Percentiles rank a stretch among this genome's conserved stretches.
Evolutionary conservation across 306 rosid genomes (phyloP).

Genomic region (Urtica urens): DNA sequence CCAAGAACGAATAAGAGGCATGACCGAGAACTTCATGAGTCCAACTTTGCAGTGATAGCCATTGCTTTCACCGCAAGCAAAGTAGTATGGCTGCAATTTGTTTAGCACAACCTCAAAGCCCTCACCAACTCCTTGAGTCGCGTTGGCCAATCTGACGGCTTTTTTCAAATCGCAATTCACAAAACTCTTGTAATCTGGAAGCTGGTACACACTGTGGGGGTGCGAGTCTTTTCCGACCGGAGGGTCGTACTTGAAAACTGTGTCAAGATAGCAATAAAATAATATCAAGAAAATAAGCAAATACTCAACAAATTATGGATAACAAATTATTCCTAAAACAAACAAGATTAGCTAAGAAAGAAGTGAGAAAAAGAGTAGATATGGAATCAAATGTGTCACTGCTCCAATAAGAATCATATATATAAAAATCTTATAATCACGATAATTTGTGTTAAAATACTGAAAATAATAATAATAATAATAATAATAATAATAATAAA

Average conservation of each 20-base stretch:
- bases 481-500: background rate
- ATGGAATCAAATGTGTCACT: too few species aligned
- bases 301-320: too few species aligned
- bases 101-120: slow-evolving; percentile 42
- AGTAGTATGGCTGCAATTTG: slow-evolving; percentile 19
- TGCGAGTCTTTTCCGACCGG: slow-evolving; percentile 21
- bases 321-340: too few species aligned
- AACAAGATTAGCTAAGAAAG: too few species aligned
- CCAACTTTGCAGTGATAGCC: slow-evolving; percentile 53
- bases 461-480: background rate
- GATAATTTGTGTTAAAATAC: too few species aligned
- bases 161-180: slow-evolving; percentile 29
- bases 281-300: background rate
- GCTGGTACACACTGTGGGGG: slow-evolving; percentile 20
- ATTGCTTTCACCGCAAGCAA: slow-evolving; percentile 12
- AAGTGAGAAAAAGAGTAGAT: too few species aligned
- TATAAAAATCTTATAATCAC: too few species aligned
- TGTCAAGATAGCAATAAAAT: background rate
- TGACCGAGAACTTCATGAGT: slow-evolving; percentile 45
- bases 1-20: slow-evolving; percentile 31
- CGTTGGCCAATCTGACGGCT: slow-evolving; percentile 25
- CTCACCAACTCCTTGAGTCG: slow-evolving; percentile 34
- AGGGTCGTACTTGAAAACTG: slow-evolving; percentile 52
- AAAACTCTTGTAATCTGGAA: slow-evolving; percentile 28
- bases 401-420: too few species aligned